phyloP scores from a whole-genome alignment of 768 basidiomycete species.

The Terana coerulea region DNA sequence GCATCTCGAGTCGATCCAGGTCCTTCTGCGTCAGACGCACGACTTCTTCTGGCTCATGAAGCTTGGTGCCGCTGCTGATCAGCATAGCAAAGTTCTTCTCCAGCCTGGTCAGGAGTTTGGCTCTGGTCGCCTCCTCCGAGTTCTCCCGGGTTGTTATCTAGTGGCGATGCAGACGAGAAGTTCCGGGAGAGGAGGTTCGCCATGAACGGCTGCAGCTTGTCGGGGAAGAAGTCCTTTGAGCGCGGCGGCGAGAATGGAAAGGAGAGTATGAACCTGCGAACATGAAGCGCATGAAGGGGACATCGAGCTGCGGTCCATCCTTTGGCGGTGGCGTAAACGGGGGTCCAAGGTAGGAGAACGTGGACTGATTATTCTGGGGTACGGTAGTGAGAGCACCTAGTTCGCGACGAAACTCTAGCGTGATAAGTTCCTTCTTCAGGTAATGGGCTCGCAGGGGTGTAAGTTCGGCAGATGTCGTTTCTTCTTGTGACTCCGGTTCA shows the following conservation, averaged over 20 bases:
- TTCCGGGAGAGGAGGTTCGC: conserved; percentile 79
- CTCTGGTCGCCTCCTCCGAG: conserved; percentile 54
- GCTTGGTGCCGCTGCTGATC: conserved; percentile 75
- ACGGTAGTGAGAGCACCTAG: conserved; percentile 61
- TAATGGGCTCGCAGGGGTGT: conserved; percentile 94
- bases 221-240: conserved; percentile 87
- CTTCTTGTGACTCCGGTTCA: not conserved
- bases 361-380: conserved; percentile 44
- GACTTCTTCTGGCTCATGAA: conserved; percentile 83
- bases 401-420: conserved; percentile 82
- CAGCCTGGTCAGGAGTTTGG: conserved; percentile 68
- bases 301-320: conserved; percentile 54
- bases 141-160: conserved; percentile 55
- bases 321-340: conserved; percentile 78
- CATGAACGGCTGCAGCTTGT: conserved; percentile 93
- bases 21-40: conserved; percentile 86
- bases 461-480: conserved; percentile 35
- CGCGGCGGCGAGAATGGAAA: conserved; percentile 93
- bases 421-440: conserved; percentile 92
- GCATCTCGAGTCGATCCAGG: conserved; percentile 68
- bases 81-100: conserved; percentile 86
- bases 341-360: conserved; percentile 83
- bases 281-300: conserved; percentile 86
- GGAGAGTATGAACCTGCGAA: conserved; percentile 91
- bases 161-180: conserved; percentile 54